Evolutionary conservation across 805 yeast genomes (phyloP).

Genomic region (Schwanniomyces sp.): DNA sequence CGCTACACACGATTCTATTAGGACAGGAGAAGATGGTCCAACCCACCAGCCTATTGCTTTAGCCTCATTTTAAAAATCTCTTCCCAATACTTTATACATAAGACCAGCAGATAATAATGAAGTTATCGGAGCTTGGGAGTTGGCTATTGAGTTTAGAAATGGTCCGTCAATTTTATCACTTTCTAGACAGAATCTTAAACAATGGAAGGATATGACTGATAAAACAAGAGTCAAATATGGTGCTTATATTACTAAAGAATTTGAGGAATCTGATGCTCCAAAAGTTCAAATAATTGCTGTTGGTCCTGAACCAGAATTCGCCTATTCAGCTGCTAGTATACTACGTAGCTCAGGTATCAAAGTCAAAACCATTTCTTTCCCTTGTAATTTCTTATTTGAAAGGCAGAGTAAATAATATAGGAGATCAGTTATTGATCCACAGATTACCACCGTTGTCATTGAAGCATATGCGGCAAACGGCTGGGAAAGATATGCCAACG

Average conservation of each 20-base stretch:
- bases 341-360: slow-evolving; percentile 65
- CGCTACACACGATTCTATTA: slow-evolving; percentile 88
- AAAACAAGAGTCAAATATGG: slow-evolving; percentile 96
- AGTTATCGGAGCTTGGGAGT: slow-evolving; percentile 76
- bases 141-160: slow-evolving; percentile 56
- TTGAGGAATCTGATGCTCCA: slow-evolving; percentile 42
- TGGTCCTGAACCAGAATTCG: slow-evolving; percentile 89
- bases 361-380: slow-evolving; percentile 85
- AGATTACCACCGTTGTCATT: slow-evolving; percentile 87
- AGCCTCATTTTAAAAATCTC: slow-evolving; percentile 80
- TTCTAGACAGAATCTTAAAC: slow-evolving; percentile 88
- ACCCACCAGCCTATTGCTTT: slow-evolving; percentile 93
- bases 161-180: slow-evolving; percentile 78
- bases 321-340: slow-evolving; percentile 78
- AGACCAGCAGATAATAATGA: slow-evolving; percentile 95
- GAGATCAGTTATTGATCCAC: slow-evolving; percentile 89
- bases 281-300: slow-evolving; percentile 81
- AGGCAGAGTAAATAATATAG: slow-evolving; percentile 76
- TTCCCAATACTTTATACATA: slow-evolving; percentile 82
- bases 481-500: slow-evolving; percentile 95
- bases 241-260: slow-evolving; percentile 61
- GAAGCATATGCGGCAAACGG: slow-evolving; percentile 91
- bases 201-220: slow-evolving; percentile 86
- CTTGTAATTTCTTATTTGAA: slow-evolving; percentile 91
- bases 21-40: slow-evolving; percentile 92